Conservation (phyloP, 352 stramenopile species). For the Thalassiosira livingstoniorum region DNA sequence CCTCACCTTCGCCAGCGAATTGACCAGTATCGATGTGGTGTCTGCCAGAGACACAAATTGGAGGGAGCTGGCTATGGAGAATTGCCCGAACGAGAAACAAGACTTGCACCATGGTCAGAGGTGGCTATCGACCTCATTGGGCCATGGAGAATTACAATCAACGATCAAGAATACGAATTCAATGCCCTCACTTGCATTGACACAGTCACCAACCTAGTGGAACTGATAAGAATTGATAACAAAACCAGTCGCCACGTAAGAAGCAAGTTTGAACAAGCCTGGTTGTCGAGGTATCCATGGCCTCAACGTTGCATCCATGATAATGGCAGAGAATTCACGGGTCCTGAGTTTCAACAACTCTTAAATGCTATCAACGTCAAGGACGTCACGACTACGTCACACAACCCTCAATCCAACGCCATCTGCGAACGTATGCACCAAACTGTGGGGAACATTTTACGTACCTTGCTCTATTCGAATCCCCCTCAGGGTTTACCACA, state of each 20-base stretch:
- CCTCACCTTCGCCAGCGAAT: not conserved
- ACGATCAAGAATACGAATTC: no score
- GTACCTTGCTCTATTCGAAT: no score
- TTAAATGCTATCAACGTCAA: not conserved
- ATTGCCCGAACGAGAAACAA: constrained; percentile 31
- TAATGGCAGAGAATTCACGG: constrained; percentile 55
- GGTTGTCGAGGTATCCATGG: constrained; percentile 27
- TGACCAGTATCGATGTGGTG: not conserved
- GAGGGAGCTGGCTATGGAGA: constrained; percentile 22
- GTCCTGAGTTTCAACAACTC: constrained; percentile 33
- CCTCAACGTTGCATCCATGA: constrained; percentile 38
- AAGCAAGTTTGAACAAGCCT: not conserved
- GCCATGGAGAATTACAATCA: not conserved
- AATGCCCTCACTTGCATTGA: not conserved
- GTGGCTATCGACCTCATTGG: not conserved
- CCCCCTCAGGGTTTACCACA: constrained; percentile 32
- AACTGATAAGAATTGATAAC: not conserved
- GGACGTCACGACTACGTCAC: no score
- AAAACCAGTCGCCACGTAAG: not conserved
- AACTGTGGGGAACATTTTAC: no score
- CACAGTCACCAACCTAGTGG: not conserved
- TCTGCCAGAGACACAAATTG: constrained; percentile 1
- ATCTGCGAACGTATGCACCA: no score
- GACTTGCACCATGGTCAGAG: constrained; percentile 45
- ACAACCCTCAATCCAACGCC: no score